phyloP scores from a whole-genome alignment of 225 moss, liverwort and hornwort genomes.

The Sphagnum tenellum region DNA sequence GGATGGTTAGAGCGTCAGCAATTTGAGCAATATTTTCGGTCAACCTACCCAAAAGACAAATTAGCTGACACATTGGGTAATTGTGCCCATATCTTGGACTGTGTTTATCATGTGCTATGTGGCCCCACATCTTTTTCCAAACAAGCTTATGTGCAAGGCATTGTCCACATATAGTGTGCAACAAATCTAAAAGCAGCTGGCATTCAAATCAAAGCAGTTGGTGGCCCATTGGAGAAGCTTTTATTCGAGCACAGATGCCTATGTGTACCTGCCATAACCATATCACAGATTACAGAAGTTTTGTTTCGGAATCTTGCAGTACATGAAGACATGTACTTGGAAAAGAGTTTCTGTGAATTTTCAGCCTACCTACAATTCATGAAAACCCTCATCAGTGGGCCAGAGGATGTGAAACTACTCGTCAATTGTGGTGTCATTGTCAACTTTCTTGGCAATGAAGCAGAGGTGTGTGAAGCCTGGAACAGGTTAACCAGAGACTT shows the following conservation, averaged over 20 bases:
- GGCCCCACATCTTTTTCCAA: not conserved
- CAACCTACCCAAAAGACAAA: too few species aligned
- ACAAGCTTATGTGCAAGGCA: not conserved
- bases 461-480: not conserved
- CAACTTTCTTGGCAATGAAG: not conserved
- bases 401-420: not conserved
- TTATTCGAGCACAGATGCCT: not conserved
- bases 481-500: not conserved
- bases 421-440: not conserved
- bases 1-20: too few species aligned
- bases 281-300: not conserved
- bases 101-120: not conserved
- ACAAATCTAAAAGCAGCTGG: not conserved
- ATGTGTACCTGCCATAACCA: not conserved
- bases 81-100: not conserved
- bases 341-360: not conserved
- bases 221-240: not conserved
- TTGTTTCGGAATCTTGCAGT: not conserved
- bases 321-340: not conserved
- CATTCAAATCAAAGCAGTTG: not conserved
- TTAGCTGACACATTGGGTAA: not conserved
- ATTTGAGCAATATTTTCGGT: too few species aligned
- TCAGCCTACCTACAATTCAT: not conserved
- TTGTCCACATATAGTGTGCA: not conserved
- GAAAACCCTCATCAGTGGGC: not conserved